A percentile compares a stretch with the other conserved stretches of the same genome.
These are phyloP conservation scores for Limtongozyma cylindracea DNA, from an alignment of 805 yeast genomes.

Conservation along the genomic window DNA sequence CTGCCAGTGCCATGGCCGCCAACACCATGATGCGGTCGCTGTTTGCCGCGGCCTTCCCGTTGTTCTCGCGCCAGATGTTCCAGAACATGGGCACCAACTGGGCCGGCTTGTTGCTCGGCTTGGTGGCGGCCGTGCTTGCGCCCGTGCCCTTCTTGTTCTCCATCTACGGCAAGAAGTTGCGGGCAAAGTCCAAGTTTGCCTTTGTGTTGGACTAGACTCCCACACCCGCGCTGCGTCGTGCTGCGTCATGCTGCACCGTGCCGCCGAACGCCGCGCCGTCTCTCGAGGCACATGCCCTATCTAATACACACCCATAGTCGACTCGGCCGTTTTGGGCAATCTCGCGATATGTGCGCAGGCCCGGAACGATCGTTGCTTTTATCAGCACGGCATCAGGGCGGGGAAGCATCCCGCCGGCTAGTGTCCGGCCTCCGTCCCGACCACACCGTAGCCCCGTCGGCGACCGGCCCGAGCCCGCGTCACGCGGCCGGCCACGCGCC, in stretches of 20 bases:
- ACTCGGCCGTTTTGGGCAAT: too few species aligned
- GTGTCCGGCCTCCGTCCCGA: too few species aligned
- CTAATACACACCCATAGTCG: too few species aligned
- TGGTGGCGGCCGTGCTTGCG: slow-evolving; percentile 19
- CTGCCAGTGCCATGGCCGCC: slow-evolving; percentile 44
- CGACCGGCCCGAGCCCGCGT: too few species aligned
- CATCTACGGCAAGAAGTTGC: slow-evolving; percentile 14
- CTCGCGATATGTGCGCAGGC: too few species aligned
- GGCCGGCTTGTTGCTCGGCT: slow-evolving; percentile 29
- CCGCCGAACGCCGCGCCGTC: not conserved
- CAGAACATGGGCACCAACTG: slow-evolving; percentile 20
- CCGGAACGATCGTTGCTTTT: too few species aligned
- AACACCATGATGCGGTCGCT: slow-evolving; percentile 32
- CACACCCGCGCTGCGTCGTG: too few species aligned
- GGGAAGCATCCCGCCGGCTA: too few species aligned
- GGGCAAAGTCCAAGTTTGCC: slow-evolving; percentile 4
- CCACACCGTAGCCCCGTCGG: too few species aligned
- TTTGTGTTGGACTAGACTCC: not conserved
- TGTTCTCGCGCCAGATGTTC: slow-evolving; percentile 28
- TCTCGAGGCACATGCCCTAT: not conserved
- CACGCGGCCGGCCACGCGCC: not conserved
- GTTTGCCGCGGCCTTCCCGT: slow-evolving; percentile 36
- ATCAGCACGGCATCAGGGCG: too few species aligned
- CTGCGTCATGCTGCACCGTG: not conserved
- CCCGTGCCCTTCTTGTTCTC: slow-evolving; percentile 33